These are phyloP conservation scores for Dendrocalamus latiflorus DNA, from an alignment of 202 grass and related monocot genomes.

Conservation along the genomic window DNA sequence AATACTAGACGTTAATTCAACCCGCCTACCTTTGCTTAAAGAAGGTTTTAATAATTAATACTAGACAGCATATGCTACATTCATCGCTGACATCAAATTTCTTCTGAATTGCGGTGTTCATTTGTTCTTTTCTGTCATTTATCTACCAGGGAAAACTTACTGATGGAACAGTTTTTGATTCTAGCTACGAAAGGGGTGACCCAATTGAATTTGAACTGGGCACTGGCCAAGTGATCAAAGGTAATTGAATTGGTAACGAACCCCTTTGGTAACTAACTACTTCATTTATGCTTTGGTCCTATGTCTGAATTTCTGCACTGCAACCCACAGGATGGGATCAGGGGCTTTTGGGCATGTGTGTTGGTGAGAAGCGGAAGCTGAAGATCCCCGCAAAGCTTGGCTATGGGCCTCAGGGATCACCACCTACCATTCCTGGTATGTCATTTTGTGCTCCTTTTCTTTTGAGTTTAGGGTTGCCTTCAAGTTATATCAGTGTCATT, in stretches of 20 bases:
- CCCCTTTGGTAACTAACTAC: neutral
- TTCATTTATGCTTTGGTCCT: neutral
- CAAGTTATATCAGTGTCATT: neutral
- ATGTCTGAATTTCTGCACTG: neutral
- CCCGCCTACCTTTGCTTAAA: neutral
- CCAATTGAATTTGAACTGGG: constrained; percentile 98
- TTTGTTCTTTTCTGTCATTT: neutral
- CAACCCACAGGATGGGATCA: constrained; percentile 84
- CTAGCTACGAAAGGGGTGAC: constrained; percentile 90
- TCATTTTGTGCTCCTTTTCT: neutral
- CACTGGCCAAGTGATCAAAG: constrained; percentile 96
- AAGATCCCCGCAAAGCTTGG: constrained; percentile 95
- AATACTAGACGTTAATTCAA: constrained; percentile 6
- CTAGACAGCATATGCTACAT: neutral
- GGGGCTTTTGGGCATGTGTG: constrained; percentile 91
- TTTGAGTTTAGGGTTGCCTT: neutral
- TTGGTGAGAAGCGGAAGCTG: constrained; percentile 90
- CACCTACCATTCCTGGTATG: constrained; percentile 83
- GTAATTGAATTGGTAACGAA: constrained; percentile 20
- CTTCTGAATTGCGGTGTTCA: constrained; percentile 12
- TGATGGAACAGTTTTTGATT: constrained; percentile 95
- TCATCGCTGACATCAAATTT: neutral
- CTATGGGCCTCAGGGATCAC: constrained; percentile 84
- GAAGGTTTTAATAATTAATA: neutral
- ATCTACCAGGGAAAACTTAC: constrained; percentile 78